phyloP scores from a whole-genome alignment of 176 grass and related monocot genomes.

The Aechmea fasciata region DNA sequence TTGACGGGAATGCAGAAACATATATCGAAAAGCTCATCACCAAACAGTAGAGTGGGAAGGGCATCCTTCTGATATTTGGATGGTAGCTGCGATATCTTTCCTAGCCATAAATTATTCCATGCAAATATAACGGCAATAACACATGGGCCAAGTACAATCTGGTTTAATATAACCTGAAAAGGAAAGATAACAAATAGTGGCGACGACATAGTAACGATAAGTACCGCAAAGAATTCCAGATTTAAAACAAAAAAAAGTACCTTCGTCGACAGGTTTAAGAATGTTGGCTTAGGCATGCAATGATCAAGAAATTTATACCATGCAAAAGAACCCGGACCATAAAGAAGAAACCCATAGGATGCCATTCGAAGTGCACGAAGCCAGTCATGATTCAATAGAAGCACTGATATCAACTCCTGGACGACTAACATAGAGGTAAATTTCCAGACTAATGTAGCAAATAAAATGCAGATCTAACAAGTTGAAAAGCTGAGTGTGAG shows the following conservation, averaged over 20 bases:
- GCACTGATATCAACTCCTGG: constrained; percentile 43
- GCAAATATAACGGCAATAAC: constrained; percentile 93
- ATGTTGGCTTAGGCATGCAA: constrained; percentile 62
- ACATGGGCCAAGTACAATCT: constrained; percentile 89
- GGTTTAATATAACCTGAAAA: constrained; percentile 85
- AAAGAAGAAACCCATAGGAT: constrained; percentile 89
- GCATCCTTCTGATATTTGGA: constrained; percentile 86
- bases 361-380: constrained; percentile 58
- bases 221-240: not conserved
- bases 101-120: constrained; percentile 91
- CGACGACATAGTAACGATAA: not conserved
- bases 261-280: constrained; percentile 62
- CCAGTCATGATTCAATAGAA: constrained; percentile 73
- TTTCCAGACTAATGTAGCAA: constrained; percentile 9
- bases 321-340: constrained; percentile 67
- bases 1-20: constrained; percentile 2
- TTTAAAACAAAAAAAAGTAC: constrained; percentile 26
- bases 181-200: constrained; percentile 3
- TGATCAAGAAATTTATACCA: constrained; percentile 86
- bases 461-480: not conserved
- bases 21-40: constrained; percentile 27
- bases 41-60: constrained; percentile 81
- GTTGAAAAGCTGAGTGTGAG: not conserved
- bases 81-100: constrained; percentile 75
- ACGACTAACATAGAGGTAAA: not conserved